These are phyloP conservation scores for Microsporum canis DNA, from an alignment of 2,329 filamentous ascomycete species.

Conservation along the genomic window DNA sequence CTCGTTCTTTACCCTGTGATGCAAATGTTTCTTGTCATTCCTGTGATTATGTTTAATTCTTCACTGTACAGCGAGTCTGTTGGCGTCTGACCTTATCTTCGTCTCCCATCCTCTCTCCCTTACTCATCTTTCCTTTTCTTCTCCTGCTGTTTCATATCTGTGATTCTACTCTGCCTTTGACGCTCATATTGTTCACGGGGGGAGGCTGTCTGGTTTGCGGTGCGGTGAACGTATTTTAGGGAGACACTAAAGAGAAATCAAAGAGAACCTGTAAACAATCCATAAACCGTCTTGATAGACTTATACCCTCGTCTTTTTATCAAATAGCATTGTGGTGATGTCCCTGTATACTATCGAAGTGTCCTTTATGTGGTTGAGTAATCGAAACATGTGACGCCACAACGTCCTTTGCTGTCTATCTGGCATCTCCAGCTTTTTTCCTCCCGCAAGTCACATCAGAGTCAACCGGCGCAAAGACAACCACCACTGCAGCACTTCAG, in stretches of 20 bases:
- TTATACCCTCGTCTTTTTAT: neutral
- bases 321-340: neutral
- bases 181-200: neutral
- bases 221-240: neutral
- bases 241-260: neutral
- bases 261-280: neutral
- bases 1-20: neutral
- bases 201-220: neutral
- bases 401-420: neutral
- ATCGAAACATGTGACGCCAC: slow-evolving; percentile 1
- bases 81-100: neutral
- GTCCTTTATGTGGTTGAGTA: neutral
- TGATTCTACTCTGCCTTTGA: neutral
- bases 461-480: neutral
- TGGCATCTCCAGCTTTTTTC: neutral
- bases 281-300: neutral
- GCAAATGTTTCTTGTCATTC: neutral
- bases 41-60: neutral
- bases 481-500: neutral
- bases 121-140: neutral
- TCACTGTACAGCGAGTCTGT: neutral
- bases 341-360: neutral
- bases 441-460: neutral
- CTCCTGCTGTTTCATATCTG: neutral
- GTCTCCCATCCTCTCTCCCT: neutral